Conservation (phyloP, 371 early-diverging fungal genomes). For the Mucor piriformis region DNA sequence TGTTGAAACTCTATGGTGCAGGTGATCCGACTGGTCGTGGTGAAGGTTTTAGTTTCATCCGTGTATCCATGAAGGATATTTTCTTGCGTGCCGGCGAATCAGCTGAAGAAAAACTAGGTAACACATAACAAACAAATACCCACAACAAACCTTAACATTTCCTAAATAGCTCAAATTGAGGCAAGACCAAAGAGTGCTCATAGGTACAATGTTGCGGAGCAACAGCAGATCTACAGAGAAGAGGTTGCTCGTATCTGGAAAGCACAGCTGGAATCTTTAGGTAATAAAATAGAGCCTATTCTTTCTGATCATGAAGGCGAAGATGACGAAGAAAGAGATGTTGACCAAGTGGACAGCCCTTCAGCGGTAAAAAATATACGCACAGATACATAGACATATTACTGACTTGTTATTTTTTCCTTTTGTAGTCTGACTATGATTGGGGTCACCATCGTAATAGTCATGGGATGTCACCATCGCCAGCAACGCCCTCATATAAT, state of each 20-base stretch:
- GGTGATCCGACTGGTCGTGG: slow-evolving; percentile 98
- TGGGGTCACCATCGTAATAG: slow-evolving; percentile 36
- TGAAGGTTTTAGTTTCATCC: slow-evolving; percentile 98
- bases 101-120: slow-evolving; percentile 76
- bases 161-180: slow-evolving; percentile 70
- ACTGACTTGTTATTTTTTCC: neutral
- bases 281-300: slow-evolving; percentile 54
- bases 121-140: neutral
- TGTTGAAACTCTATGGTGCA: slow-evolving; percentile 92
- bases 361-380: slow-evolving; percentile 36
- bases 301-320: slow-evolving; percentile 60
- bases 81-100: slow-evolving; percentile 90
- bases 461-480: slow-evolving; percentile 40
- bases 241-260: slow-evolving; percentile 97
- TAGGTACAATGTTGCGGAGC: slow-evolving; percentile 92
- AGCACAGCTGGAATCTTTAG: slow-evolving; percentile 78
- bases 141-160: neutral
- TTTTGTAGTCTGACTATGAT: slow-evolving; percentile 31
- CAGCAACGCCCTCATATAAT: slow-evolving; percentile 32
- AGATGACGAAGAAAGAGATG: slow-evolving; percentile 49
- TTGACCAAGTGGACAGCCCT: slow-evolving; percentile 35
- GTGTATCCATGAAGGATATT: slow-evolving; percentile 96
- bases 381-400: too few species aligned
- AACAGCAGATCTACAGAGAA: slow-evolving; percentile 91
- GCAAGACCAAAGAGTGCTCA: slow-evolving; percentile 85